Evolutionary conservation across 1,139 yeast genomes (phyloP), one percentile per base, ranked within the genome.

Genomic region (Taphrina pruni): DNA sequence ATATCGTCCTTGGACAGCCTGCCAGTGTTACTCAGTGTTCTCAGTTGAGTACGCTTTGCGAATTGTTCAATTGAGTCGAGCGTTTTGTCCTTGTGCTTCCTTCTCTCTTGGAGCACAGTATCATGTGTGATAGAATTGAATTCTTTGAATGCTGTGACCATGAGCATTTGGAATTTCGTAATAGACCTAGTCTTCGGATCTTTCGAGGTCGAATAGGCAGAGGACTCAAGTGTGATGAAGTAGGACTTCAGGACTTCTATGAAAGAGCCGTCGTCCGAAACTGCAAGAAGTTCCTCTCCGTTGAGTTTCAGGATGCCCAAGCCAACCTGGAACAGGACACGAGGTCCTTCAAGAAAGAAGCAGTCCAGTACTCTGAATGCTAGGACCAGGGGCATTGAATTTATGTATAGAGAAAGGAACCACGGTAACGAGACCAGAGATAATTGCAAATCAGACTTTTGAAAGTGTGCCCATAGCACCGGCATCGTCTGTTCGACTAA

Each of bases 341-440:
- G 88, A 6, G 97, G 88, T 0, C 99, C 99, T 76, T 92, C 94
- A 70, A 91, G 82, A 78, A 95, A 90, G 77, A 95, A 89, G 35
- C 93, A 89, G 78, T 95, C 99, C 75, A 94, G 84, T 67, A 95
- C 89, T 76, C 99, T 82, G 75, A 92, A 91, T 1, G 99, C 97
- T 80, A 87, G 93, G 6, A 91, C 93, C 73, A 95, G 81, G 0
- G 99, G 99, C 96, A 95, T 91, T 0, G 97, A 88, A 73, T 90
- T 92, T 73, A 94, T 84, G 77, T 90, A 95, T 60, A 95, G 80
- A 0, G 97, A 91, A 70, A 95, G 81, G 76, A 95, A 95, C 99
- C 99, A 95, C 0, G 99, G 98, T 60, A 95, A 81, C 0, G 97
- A 90, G 0, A 94, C 95, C 20, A 95, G 96, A 0, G 97, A 90